Percentiles rank a stretch among this genome's conserved stretches.
These are phyloP conservation scores for Rosellinia necatrix DNA, from an alignment of 2,329 filamentous ascomycete species.

Conservation along the genomic window DNA sequence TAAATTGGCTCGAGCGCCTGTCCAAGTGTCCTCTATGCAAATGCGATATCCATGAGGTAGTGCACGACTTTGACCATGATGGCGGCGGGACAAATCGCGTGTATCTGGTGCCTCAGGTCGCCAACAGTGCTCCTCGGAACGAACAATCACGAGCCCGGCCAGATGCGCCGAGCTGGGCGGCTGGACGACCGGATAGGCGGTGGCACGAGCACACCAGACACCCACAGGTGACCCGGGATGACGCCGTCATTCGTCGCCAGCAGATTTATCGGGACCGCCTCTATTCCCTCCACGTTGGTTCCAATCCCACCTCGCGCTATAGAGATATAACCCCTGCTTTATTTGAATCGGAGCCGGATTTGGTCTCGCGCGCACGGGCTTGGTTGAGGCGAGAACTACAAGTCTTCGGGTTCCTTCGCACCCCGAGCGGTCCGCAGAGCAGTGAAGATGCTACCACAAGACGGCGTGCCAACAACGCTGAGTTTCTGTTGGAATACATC, in stretches of 20 bases:
- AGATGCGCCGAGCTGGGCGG: neutral
- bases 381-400: slow-evolving; percentile 85
- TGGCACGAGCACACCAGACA: slow-evolving; percentile 18
- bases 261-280: slow-evolving; percentile 73
- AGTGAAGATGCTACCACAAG: slow-evolving; percentile 34
- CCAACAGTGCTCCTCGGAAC: slow-evolving; percentile 10
- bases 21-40: slow-evolving; percentile 82
- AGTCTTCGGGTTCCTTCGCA: slow-evolving; percentile 75
- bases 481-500: slow-evolving; percentile 86
- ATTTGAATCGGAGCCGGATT: slow-evolving; percentile 66
- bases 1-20: slow-evolving; percentile 78
- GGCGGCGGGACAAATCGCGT: slow-evolving; percentile 57
- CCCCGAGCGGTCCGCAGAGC: slow-evolving; percentile 31
- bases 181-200: slow-evolving; percentile 11
- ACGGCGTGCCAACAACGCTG: slow-evolving; percentile 69
- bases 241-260: slow-evolving; percentile 62
- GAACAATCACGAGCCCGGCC: slow-evolving; percentile 14
- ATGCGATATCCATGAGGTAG: slow-evolving; percentile 58
- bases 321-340: slow-evolving; percentile 70
- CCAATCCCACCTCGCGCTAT: slow-evolving; percentile 78
- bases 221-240: slow-evolving; percentile 31
- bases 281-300: slow-evolving; percentile 81
- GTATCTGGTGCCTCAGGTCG: slow-evolving; percentile 54
- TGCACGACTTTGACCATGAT: slow-evolving; percentile 63
- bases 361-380: slow-evolving; percentile 76